A percentile compares a stretch with the other conserved stretches of the same genome.
Conservation (phyloP, 202 grass and related monocot genomes). For the Dendrocalamus latiflorus region DNA sequence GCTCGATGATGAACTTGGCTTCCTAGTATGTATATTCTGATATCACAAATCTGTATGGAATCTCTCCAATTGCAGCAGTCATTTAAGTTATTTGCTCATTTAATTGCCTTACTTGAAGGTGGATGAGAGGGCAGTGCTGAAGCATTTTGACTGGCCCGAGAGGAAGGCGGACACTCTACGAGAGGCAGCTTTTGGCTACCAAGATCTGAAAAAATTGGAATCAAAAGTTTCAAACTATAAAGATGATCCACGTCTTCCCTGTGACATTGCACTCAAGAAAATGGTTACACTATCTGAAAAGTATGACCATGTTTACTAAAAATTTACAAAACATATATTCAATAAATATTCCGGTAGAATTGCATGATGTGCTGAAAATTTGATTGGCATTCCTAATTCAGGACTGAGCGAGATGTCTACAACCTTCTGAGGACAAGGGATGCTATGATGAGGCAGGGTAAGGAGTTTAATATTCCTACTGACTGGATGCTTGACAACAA, state of each 20-base stretch:
- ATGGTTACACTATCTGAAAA: slow-evolving; percentile 89
- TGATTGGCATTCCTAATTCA: slow-evolving; percentile 44
- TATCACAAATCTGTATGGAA: no score
- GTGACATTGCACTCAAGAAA: slow-evolving; percentile 90
- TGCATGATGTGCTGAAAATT: slow-evolving; percentile 17
- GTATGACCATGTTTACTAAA: slow-evolving; percentile 32
- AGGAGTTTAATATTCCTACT: no score
- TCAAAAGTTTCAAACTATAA: slow-evolving; percentile 78
- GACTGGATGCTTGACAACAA: slow-evolving; percentile 95
- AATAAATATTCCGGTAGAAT: not conserved
- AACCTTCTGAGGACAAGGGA: slow-evolving; percentile 85
- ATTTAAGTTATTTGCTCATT: no score
- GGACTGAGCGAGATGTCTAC: slow-evolving; percentile 78
- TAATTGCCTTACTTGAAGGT: no score
- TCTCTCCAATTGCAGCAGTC: slow-evolving; percentile 15
- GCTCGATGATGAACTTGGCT: no score
- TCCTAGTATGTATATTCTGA: no score
- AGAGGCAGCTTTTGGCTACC: slow-evolving; percentile 95
- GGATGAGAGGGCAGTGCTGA: no score
- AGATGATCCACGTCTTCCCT: slow-evolving; percentile 72
- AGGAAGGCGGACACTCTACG: no score
- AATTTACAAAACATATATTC: not conserved
- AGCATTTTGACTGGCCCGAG: no score
- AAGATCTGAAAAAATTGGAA: slow-evolving; percentile 92
- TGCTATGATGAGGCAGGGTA: slow-evolving; percentile 70